Conservation (phyloP, 2,329 filamentous ascomycete species). For the Orbilia oligospora region DNA sequence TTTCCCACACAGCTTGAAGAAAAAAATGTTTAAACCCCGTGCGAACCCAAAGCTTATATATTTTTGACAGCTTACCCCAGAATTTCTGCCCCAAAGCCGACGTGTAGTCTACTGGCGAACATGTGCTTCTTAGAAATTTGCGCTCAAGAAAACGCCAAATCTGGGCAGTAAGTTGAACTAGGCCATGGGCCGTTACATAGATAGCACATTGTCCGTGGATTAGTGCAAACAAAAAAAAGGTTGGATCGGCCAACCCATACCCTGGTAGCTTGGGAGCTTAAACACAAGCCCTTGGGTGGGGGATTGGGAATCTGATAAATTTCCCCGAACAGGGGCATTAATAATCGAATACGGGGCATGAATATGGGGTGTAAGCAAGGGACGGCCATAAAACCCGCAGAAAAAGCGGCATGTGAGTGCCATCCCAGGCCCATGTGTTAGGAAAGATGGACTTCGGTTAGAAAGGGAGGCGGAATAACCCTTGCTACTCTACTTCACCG, state of each 20-base stretch:
- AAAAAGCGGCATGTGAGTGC: slow-evolving; percentile 18
- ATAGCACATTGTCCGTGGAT: slow-evolving; percentile 10
- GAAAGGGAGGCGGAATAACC: slow-evolving; percentile 21
- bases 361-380: not conserved
- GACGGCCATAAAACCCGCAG: not conserved
- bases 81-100: not conserved
- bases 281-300: slow-evolving; percentile 5
- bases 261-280: slow-evolving; percentile 46
- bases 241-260: not conserved
- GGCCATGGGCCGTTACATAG: not conserved
- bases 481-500: not conserved
- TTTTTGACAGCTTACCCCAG: slow-evolving; percentile 20
- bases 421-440: slow-evolving; percentile 27
- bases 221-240: slow-evolving; percentile 11
- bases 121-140: slow-evolving; percentile 24
- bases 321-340: slow-evolving; percentile 16
- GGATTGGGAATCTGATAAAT: slow-evolving; percentile 25
- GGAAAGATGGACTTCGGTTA: slow-evolving; percentile 49
- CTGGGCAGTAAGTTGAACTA: slow-evolving; percentile 16
- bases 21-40: not conserved
- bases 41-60: slow-evolving; percentile 24
- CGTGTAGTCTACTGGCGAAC: not conserved
- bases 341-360: not conserved
- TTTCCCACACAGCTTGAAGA: slow-evolving; percentile 7
- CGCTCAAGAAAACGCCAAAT: slow-evolving; percentile 29